Base-by-base conservation (phyloP, 345 rosid genomes). In the Erodium maritimum region DNA sequence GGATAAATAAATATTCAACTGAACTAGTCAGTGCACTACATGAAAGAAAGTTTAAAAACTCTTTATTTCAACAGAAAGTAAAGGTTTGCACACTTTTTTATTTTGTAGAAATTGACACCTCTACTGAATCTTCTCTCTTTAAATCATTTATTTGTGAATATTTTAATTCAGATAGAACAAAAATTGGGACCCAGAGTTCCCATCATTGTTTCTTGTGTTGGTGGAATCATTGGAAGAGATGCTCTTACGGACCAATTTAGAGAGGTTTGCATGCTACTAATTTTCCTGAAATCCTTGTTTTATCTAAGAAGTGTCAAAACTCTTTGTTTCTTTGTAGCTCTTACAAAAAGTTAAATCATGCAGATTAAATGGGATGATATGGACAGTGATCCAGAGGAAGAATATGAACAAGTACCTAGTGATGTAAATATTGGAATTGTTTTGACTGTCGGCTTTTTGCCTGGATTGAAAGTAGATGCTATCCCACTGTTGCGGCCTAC, bases 401-500 rank as follows among this genome's bases (percentile, higher is more conserved):
- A 29, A 29, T 29, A 29, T 29, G 37, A 29, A 29, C 37, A 29
- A 29, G 37, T 29, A 3, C 37, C 37, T 29, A 29, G 37, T 56
- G 69, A 54, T 19, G 68, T 52, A 34, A 53, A 1, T 20, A 5
- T 17, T 19, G 88, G 89, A 58, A 70, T 86, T 17, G 62, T 73
- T 23, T 67, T 91, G 77, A 84, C 93, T 0, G 74, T 91, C 29
- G 96, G 95, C 37, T 88, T 71, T 72, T 48, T 88, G 18, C 98
- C 98, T 1, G 98, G 98, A 68, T 58, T 86, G 17, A 82, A 80
- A 74, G 98, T 86, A 46, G 90, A 84, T 18, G 85, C 61, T 50
- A 69, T 91, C 70, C 86, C 95, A 14, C 65, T 76, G 25, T 23
- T 73, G 46, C 66, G 34, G 54, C 63, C 42, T 0, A 22, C 23